Evolutionary conservation across 768 basidiomycete genomes (phyloP), one percentile per base, ranked within the genome.

Genomic region (Calocera cornea): DNA sequence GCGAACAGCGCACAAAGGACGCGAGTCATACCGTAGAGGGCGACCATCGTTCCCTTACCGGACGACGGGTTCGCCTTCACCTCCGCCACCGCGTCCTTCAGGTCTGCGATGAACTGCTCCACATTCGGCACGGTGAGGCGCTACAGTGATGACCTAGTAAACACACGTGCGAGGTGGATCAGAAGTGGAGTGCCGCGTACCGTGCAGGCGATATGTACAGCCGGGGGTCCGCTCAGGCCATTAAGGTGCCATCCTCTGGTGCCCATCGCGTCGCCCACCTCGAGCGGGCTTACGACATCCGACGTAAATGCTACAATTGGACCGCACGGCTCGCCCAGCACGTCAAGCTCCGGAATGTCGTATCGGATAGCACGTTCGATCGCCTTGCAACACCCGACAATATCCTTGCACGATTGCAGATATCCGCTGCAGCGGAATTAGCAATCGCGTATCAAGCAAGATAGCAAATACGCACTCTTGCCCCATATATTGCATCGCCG

Each of bases 401-500:
- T 97, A 31, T 82, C 78, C 31, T 82, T 83, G 74, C 95, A 97
- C 0, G 95, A 94, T 65, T 83, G 80, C 27, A 90, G 82, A 78
- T 99, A 98, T 12, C 95, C 95, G 34, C 90, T 93, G 72, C 8
- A 40, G 47, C 49, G 31, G 33, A 24, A 33, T 41, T 22, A 64
- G 31, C 24, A 10, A 17, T 1, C 34, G 16, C 33, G 47, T 47
- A 24, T 47, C 14, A 36, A 31, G 40, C 63, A 22, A 40, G 38
- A 10, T 24, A 22, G 49, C 19, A 19, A 50, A 64, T 31, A 80
- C 87, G 65, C 73, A 93, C 91, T 88, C 82, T 68, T 87, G 81
- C 33, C 95, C 95, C 79, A 97, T 88, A 75, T 91, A 86, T 70
- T 95, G 89, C 86, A 99, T 88, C 1, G 93, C 92, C 7, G 95